Evolutionary conservation across 2,329 filamentous ascomycete genomes (phyloP).

Genomic region (Hypoxylon sp.): DNA sequence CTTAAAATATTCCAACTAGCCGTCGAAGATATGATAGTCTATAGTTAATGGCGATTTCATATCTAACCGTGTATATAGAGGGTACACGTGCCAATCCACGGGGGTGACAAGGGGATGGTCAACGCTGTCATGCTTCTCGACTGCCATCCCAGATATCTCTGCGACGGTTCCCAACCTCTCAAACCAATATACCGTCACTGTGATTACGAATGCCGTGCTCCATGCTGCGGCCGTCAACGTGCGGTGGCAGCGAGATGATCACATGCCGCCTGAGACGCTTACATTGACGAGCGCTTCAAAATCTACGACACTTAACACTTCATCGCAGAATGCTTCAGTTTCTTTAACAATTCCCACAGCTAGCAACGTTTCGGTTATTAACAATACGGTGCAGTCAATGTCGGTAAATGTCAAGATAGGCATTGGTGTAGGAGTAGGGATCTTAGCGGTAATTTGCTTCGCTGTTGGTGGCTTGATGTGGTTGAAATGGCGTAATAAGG

Average conservation of each 20-base stretch:
- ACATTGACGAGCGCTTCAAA: conserved; percentile 3
- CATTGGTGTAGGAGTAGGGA: background rate
- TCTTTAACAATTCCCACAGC: background rate
- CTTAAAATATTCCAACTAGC: too few relatives aligned
- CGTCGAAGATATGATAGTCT: background rate
- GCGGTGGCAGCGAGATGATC: conserved; percentile 20
- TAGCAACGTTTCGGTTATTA: background rate
- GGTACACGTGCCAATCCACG: conserved; percentile 20
- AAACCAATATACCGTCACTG: conserved; percentile 23
- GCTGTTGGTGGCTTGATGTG: background rate
- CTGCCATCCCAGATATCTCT: conserved; percentile 1
- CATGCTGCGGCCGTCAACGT: conserved; percentile 32
- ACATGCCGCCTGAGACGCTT: too few relatives aligned
- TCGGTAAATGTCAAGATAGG: background rate
- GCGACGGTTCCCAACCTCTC: conserved; percentile 30
- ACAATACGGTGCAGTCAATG: background rate
- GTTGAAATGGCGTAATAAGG: background rate
- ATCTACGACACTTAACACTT: background rate
- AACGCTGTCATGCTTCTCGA: conserved; percentile 28
- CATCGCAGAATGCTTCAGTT: too few relatives aligned
- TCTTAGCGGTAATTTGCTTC: background rate
- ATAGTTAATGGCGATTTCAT: background rate
- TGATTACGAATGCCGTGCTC: conserved; percentile 13
- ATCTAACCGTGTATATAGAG: background rate
- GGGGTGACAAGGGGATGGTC: conserved; percentile 29